Evolutionary conservation across 495 filamentous ascomycete genomes (phyloP), one percentile per base, ranked within the genome.

Genomic region (Penicillium canescens): DNA sequence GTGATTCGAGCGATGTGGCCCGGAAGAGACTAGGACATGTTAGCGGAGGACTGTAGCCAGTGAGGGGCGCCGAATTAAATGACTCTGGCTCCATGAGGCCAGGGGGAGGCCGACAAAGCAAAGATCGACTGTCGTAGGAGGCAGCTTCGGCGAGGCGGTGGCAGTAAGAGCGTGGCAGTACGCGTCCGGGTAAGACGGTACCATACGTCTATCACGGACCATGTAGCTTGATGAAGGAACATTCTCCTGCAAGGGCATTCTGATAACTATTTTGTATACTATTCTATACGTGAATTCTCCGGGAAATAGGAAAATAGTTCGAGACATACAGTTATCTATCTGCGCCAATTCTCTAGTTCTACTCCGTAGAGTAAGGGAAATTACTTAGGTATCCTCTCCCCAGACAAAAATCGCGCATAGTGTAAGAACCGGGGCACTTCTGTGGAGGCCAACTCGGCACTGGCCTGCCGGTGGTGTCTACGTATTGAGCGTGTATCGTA

Each of bases 381-480:
- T 52, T 52, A 42, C 48, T 42, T 33, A n/a, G n/a, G 14, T 24
- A 18, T 6, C 23, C 28, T 26, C 24, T 31, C 36, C 36, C 37
- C 49, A 51, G 49, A 51, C 40, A 43, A 67, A 67, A 67, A 67
- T 67, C 64, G 64, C 64, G 64, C 64, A 67, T 67, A 51, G 49
- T 31, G 28, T 51, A n/a, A 59, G 56, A 56, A 40, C 21, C 38
- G 41, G 52, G 57, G 46, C 26, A 50, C 48, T 54, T 63, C 35
- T 53, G 41, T 53, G 50, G 50, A 52, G 41, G 50, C 31, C 49
- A 42, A 43, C 31, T 44, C 50, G 50, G 50, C 50, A 53, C 18
- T 39, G 50, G n/a, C 6, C 42, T 53, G 50, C 50, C 49, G 49
- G 49, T 42, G 33, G 6, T 31, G 6, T 9, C 6, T 31, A 18